Base-by-base conservation (phyloP, 2,329 filamentous ascomycete species). In the Pyrenochaeta sp. region DNA sequence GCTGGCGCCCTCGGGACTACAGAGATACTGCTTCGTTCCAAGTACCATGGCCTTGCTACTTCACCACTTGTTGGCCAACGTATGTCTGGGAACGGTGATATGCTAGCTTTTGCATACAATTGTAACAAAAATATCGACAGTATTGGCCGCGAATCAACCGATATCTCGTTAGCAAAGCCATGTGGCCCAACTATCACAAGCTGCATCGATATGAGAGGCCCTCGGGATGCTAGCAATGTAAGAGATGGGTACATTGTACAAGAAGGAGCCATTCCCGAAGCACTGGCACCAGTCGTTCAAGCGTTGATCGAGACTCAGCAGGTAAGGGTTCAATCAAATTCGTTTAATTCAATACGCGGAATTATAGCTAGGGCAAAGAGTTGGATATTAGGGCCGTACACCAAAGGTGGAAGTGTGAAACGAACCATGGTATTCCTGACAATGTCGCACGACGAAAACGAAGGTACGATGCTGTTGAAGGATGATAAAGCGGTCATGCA, bases 361-460 rank as follows among this genome's bases (percentile, higher is more conserved):
- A 75, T 78, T 10, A 68, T 85, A 30, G 79, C 83, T 6, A 76
- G 78, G 20, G 75, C 78, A 37, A 82, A 82, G 27, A 85, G 82
- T 67, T 74, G 80, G n/a, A 75, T 87, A 35, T 68, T 87, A 0
- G 87, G 87, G 0, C 85, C 86, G 0, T 87, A 87, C 58, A 80
- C 76, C 46, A 75, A 76, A 6, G 77, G 79, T 6, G 84, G 87
- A 0, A 84, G 85, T 15, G 74, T 88, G 17, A 82, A 84, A 67
- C 82, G 76, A 52, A 90, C 86, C 0, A 83, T 87, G 52, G 80
- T 86, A 0, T 90, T 88, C 66, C 78, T 90, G 3, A 79, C 89
- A 66, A 88, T 89, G 85, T 85, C 83, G 1, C 86, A 89, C 61
- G 87, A 89, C 60, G 85, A 82, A 77, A 76, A 86, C 62, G 85